Evolutionary conservation across 163 green algal species (phyloP), one percentile per base, ranked within the genome.

Genomic region (Coccomyxa subellipsoidea): DNA sequence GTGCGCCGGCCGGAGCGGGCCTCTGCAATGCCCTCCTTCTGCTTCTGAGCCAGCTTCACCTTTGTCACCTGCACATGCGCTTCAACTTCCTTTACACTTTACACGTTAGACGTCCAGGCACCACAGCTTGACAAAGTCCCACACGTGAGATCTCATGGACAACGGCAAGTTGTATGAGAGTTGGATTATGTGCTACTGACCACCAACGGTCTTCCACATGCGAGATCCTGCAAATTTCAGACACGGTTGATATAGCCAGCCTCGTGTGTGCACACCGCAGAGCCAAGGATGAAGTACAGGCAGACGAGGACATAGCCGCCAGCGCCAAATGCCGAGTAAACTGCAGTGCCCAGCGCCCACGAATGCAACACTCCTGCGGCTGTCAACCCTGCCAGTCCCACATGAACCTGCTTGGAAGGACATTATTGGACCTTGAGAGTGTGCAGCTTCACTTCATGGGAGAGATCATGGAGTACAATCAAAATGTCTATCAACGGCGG

Each of bases 251-350:
- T n/a, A n/a, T n/a, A n/a, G n/a, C n/a, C n/a, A n/a, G n/a, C n/a
- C n/a, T n/a, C n/a, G n/a, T n/a, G n/a, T n/a, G 36, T 34, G 23
- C 92, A 90, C 47, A 98, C 96, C 78, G 91, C 80, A 4, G 94
- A 95, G 32, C 96, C 96, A 27, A 98, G 82, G 38, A 99, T 86
- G 85, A 99, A 99, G 91, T 99, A 99, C 0, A 96, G 69, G 88
- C 94, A 98, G 23, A 99, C 93, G 0, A 99, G 85, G 4, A 83
- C 6, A 85, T 97, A 98, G 3, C 93, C 95, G 0, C 90, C 85
- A 0, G 70, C 32, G 0, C 95, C 95, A 88, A 99, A 99, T 4
- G 95, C 96, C 4, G 91, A 84, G 82, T 90, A 97, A 0, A 93
- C 80, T 8, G 87, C 78, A 4, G 91, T 89, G 8, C 96, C 96